A percentile compares a stretch with the other conserved stretches of the same genome.
Evolutionary conservation across 2,329 filamentous ascomycete genomes (phyloP).

Genomic region (Pseudogymnoascus sp.): DNA sequence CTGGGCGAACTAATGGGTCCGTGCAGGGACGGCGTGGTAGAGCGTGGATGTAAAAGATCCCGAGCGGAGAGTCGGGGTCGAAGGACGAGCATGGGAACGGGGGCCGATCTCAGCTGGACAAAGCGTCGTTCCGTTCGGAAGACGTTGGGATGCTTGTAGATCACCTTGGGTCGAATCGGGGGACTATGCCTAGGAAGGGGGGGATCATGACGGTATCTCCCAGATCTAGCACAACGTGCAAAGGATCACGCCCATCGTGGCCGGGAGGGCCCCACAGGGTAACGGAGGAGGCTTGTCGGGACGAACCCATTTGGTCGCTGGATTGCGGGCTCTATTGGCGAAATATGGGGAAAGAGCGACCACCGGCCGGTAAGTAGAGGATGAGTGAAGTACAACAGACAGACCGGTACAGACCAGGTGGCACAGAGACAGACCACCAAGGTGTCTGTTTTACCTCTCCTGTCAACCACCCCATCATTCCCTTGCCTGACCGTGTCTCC

Average conservation of each 20-base stretch:
- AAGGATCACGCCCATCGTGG: background rate
- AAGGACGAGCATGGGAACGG: background rate
- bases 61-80: background rate
- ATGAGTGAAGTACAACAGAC: background rate
- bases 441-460: background rate
- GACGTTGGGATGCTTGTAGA: background rate
- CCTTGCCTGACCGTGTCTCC: background rate
- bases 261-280: background rate
- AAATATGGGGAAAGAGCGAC: background rate
- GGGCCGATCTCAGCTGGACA: background rate
- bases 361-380: background rate
- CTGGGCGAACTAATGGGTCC: background rate
- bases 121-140: background rate
- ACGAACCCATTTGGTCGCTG: background rate
- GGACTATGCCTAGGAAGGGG: background rate
- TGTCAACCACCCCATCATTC: background rate
- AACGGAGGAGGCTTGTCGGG: background rate
- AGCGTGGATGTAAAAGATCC: background rate
- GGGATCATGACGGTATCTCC: background rate
- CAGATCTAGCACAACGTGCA: background rate
- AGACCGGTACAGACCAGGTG: background rate
- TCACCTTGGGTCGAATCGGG: background rate
- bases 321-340: background rate
- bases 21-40: background rate
- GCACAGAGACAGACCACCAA: background rate